Conservation (phyloP, 768 basidiomycete genomes). For the Leccinum pellstonianum region DNA sequence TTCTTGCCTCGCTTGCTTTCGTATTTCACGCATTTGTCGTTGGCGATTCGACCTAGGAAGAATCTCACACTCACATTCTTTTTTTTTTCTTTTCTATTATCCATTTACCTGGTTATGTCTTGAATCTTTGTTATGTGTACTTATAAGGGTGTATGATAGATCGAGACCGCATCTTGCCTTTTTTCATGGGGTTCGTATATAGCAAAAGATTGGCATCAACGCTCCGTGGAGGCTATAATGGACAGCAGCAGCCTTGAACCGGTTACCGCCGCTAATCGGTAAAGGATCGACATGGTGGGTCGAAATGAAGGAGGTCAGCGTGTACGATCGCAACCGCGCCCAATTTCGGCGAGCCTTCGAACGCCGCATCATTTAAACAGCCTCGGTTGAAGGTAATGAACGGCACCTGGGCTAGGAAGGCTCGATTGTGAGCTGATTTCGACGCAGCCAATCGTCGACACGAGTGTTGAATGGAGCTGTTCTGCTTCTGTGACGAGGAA, state of each 20-base stretch:
- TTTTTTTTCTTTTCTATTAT: not conserved
- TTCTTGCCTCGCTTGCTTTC: slow-evolving; percentile 29
- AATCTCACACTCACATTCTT: not conserved
- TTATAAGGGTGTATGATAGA: slow-evolving; percentile 30
- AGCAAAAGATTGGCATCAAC: slow-evolving; percentile 5
- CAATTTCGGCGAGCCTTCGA: slow-evolving; percentile 39
- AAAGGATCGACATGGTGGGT: slow-evolving; percentile 23
- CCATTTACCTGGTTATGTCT: slow-evolving; percentile 11
- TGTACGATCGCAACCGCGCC: slow-evolving; percentile 23
- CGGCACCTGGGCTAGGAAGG: not conserved
- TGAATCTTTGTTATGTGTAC: slow-evolving; percentile 29
- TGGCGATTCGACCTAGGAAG: slow-evolving; percentile 8
- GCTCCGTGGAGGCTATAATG: too few species aligned
- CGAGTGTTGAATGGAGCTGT: slow-evolving; percentile 1
- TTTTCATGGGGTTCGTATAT: slow-evolving; percentile 2
- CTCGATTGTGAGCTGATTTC: slow-evolving; percentile 1
- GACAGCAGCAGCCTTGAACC: too few species aligned
- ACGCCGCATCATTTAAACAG: slow-evolving; percentile 36
- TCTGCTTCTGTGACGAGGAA: slow-evolving; percentile 5
- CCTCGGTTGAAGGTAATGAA: slow-evolving; percentile 29
- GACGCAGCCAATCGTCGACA: not conserved
- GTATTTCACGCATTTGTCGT: slow-evolving; percentile 17
- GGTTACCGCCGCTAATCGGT: slow-evolving; percentile 11
- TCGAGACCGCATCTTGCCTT: slow-evolving; percentile 12
- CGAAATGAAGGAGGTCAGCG: slow-evolving; percentile 23